Evolutionary conservation across 225 moss, liverwort and hornwort genomes (phyloP), one percentile per base, ranked within the genome.

Genomic region (Takakia lepidozioides): DNA sequence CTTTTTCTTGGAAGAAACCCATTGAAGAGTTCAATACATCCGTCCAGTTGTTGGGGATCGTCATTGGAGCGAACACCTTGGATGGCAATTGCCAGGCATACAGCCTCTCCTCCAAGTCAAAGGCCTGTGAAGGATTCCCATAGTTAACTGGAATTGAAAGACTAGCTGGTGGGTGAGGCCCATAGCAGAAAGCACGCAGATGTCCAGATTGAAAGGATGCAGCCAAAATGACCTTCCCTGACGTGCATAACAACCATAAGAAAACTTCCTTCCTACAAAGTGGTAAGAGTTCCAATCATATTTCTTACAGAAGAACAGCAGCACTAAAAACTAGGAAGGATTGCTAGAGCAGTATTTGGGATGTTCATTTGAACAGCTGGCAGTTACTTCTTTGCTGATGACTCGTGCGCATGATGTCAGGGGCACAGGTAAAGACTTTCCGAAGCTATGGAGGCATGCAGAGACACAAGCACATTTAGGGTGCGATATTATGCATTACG

Each of bases 161-260:
- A 48, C 43, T 49, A 19, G 49, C 34, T 23, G 64, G 48, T 41
- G 70, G 61, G 40, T 78, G 59, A 46, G 72, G 58, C 18, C 90
- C 91, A 46, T 87, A 91, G 69, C 87, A 83, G 49, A 91, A 91
- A 27, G 84, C 72, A 51, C 71, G 78, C n/a, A 91, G 58, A 43
- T 87, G 80, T 50, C 85, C 83, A 40, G 95, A 87, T 60, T 55
- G 68, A 38, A 64, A 75, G 55, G 78, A 82, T 51, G 78, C 82
- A 51, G 95, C 95, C 48, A 98, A n/a, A 61, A 98, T 81, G 52
- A 57, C 71, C 42, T 80, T 83, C 25, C 95, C 90, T 98, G 83
- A 28, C 22, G 42, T 61, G 42, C 46, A 56, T 38, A 49, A 55
- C 52, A 64, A 21, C 4, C 19, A 32, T 26, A 16, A 42, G 14